These are phyloP conservation scores for Gremmenia infestans DNA, from an alignment of 2,329 filamentous ascomycete genomes.

Conservation along the genomic window DNA sequence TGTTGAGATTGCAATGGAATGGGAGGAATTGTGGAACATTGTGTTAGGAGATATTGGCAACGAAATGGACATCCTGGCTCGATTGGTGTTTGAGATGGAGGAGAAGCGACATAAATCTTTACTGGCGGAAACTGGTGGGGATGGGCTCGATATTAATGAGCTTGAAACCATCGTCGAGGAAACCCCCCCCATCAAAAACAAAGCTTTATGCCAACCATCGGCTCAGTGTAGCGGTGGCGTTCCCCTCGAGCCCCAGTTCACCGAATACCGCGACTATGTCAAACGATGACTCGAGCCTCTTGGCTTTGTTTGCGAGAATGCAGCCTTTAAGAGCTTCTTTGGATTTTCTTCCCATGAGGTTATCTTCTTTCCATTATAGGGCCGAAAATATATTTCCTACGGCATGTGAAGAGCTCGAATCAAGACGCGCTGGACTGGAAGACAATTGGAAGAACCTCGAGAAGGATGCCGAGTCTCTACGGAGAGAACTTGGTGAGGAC, in stretches of 20 bases:
- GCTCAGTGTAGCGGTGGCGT: conserved; percentile 61
- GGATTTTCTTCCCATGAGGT: conserved; percentile 91
- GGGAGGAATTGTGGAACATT: conserved; percentile 94
- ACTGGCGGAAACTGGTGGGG: conserved; percentile 55
- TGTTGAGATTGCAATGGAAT: conserved; percentile 97
- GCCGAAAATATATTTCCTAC: conserved; percentile 79
- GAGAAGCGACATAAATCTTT: conserved; percentile 82
- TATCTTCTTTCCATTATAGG: conserved; percentile 78
- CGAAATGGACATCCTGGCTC: conserved; percentile 74
- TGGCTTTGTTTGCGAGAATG: conserved; percentile 91
- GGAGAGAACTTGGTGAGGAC: conserved; percentile 89
- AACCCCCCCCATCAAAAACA: conserved; percentile 56
- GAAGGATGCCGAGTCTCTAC: conserved; percentile 80
- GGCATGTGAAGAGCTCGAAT: conserved; percentile 82
- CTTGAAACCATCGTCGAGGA: conserved; percentile 93
- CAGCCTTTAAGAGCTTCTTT: conserved; percentile 88
- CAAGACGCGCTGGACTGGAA: conserved; percentile 69
- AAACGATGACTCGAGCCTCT: conserved; percentile 80
- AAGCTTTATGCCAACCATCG: conserved; percentile 56
- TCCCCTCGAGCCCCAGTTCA: conserved; percentile 59
- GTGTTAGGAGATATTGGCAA: conserved; percentile 90
- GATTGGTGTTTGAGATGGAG: conserved; percentile 95
- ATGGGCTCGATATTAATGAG: conserved; percentile 74
- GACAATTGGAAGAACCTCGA: conserved; percentile 84
- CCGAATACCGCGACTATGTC: conserved; percentile 51